phyloP scores from a whole-genome alignment of 306 rosid genomes.

The Geum urbanum region DNA sequence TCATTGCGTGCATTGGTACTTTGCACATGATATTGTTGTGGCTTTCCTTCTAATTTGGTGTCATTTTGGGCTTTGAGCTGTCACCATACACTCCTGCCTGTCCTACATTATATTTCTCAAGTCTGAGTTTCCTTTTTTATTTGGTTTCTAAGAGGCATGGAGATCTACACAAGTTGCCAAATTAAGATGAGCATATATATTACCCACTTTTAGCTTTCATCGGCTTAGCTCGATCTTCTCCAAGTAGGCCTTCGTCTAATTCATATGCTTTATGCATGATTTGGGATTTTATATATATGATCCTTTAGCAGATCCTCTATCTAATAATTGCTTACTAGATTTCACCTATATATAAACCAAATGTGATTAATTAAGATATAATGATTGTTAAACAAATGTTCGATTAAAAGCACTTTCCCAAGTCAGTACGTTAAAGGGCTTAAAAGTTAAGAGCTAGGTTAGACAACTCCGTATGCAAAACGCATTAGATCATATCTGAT shows the following conservation, averaged over 20 bases:
- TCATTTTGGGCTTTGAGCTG: background rate
- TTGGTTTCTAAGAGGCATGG: background rate
- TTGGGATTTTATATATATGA: background rate
- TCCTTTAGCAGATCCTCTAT: background rate
- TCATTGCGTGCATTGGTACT: background rate
- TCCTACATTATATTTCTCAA: background rate
- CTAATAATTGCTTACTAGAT: background rate
- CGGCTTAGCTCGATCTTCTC: background rate
- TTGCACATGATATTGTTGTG: conserved; percentile 5
- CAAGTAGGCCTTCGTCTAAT: background rate
- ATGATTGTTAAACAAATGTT: background rate
- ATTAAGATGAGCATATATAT: background rate
- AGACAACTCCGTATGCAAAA: background rate
- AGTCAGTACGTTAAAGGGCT: background rate
- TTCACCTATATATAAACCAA: too few species aligned
- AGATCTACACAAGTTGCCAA: background rate
- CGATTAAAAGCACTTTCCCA: background rate
- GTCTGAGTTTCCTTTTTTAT: background rate
- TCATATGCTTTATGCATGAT: background rate
- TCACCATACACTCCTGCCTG: background rate
- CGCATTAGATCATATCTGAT: background rate
- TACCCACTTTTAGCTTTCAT: background rate
- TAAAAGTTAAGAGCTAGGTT: background rate
- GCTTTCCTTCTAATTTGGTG: background rate
- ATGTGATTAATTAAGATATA: too few species aligned